Evolutionary conservation across 371 early-diverging fungal species (phyloP), one percentile per base, ranked within the genome.

Genomic region (Mortierella sp.): DNA sequence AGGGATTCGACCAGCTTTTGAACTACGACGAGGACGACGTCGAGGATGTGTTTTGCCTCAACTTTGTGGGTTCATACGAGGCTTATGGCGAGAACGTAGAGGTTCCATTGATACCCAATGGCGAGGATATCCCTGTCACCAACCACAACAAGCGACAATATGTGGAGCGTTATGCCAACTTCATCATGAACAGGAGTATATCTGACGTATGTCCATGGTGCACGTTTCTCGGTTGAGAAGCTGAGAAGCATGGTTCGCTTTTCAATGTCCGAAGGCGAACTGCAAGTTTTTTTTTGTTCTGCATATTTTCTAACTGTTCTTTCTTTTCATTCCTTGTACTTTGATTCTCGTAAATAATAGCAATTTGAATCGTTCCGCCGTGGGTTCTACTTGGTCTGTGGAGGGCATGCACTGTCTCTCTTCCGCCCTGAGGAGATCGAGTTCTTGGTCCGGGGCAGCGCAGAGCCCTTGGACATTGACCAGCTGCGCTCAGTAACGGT

Each of bases 391-490:
- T 91, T 94, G 70, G 96, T 99, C 2, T 96, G 98, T 79, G 96
- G 96, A 61, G 96, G 98, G 31, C 97, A 96, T 81, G 97, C 98
- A 3, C 87, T 97, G 48, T 94, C 95, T 76, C 87, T 98, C 59
- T 98, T 99, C 88, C 92, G 94, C 72, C 97, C 99, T 2, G 95
- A 96, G 88, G 99, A 99, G 84, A 96, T 99, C 59, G 99, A 99
- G 86, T 89, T 96, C 79, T 93, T 99, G 79, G 97, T 99, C 28
- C 93, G 97, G 69, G 99, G 99, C 21, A 95, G 96, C 40, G 95
- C 94, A 51, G 96, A 94, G 72, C 93, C 94, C 28, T 81, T 98
- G 73, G 95, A 98, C 59, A 90, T 98, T 43, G 90, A 94, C 69
- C 93, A 93, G 44, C 86, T 99, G 69, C 91, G 93, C 72, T 88